Percentiles rank a stretch among this genome's conserved stretches.
Evolutionary conservation across 805 yeast genomes (phyloP).

Genomic region (Sugiyamaella smithiae): DNA sequence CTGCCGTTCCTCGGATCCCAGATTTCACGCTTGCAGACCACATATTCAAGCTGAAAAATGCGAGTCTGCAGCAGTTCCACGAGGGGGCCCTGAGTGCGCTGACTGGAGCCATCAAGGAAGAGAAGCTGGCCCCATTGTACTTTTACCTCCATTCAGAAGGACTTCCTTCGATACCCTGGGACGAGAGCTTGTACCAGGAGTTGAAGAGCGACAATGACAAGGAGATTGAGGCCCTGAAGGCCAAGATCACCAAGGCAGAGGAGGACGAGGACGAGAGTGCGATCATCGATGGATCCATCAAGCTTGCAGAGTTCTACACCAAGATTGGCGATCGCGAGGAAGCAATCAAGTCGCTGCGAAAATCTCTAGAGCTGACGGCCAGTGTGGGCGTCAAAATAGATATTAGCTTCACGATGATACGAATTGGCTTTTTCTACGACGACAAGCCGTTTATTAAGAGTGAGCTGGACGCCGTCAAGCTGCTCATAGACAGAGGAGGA

Average conservation of each 20-base stretch:
- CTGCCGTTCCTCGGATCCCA: constrained; percentile 46
- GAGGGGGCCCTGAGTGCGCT: constrained; percentile 47
- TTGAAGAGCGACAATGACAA: constrained; percentile 54
- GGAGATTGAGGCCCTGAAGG: constrained; percentile 47
- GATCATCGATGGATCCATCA: constrained; percentile 68
- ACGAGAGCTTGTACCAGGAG: constrained; percentile 52
- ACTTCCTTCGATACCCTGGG: constrained; percentile 49
- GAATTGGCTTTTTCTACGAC: constrained; percentile 86
- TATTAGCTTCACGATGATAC: constrained; percentile 70
- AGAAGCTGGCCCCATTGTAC: constrained; percentile 81
- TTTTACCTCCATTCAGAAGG: constrained; percentile 56
- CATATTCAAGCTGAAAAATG: constrained; percentile 59
- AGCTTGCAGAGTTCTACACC: constrained; percentile 86
- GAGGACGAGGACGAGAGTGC: constrained; percentile 88
- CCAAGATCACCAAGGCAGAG: constrained; percentile 46
- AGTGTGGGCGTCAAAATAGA: constrained; percentile 91
- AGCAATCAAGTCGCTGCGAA: constrained; percentile 63
- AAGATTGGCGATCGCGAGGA: constrained; percentile 75
- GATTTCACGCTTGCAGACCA: constrained; percentile 79
- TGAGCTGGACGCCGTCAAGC: constrained; percentile 68
- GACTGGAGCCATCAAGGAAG: constrained; percentile 50
- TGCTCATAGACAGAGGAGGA: constrained; percentile 90
- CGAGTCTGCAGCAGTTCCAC: constrained; percentile 40
- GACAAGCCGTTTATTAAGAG: constrained; percentile 68
- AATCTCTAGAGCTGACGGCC: constrained; percentile 75